Conservation (phyloP, 345 rosid species). For the Draba incana region DNA sequence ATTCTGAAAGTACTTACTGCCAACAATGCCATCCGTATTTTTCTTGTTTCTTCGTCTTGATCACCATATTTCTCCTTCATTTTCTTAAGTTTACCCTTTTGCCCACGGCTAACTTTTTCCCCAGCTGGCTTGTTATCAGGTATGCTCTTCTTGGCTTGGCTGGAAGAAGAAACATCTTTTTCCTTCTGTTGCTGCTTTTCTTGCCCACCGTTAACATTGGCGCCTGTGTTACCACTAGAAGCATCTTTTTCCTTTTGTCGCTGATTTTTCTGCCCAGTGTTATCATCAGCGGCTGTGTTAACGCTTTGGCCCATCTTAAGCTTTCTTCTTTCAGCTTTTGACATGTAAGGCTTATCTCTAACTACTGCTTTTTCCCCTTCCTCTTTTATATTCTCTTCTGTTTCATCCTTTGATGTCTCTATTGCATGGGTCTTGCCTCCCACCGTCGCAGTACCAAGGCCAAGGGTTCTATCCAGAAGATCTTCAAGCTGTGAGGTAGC, state of each 20-base stretch:
- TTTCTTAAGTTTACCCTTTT: slow-evolving; percentile 87
- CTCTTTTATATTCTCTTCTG: slow-evolving; percentile 47
- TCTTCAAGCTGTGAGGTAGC: slow-evolving; percentile 77
- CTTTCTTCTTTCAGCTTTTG: slow-evolving; percentile 94
- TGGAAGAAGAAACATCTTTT: slow-evolving; percentile 39
- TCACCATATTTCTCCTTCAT: slow-evolving; percentile 97
- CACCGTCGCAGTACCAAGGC: slow-evolving; percentile 68
- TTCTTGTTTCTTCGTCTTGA: slow-evolving; percentile 97
- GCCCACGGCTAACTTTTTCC: slow-evolving; percentile 85
- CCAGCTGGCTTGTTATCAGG: slow-evolving; percentile 55
- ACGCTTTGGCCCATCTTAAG: slow-evolving; percentile 72
- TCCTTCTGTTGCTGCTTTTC: slow-evolving; percentile 49
- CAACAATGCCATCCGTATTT: slow-evolving; percentile 80
- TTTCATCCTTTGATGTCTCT: slow-evolving; percentile 49
- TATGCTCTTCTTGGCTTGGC: slow-evolving; percentile 47
- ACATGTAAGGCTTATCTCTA: slow-evolving; percentile 72
- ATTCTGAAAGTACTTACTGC: slow-evolving; percentile 63
- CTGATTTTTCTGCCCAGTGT: slow-evolving; percentile 47
- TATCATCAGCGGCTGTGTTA: slow-evolving; percentile 32
- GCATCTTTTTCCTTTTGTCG: slow-evolving; percentile 41
- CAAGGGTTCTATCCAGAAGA: slow-evolving; percentile 94
- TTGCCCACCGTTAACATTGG: slow-evolving; percentile 38
- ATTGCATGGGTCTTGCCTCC: slow-evolving; percentile 47
- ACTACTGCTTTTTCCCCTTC: slow-evolving; percentile 53
- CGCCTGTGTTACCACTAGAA: slow-evolving; percentile 28